Evolutionary conservation across 441 rosid species (phyloP), one percentile per base, ranked within the genome.

Genomic region (Bocquillonia castaneifolia): DNA sequence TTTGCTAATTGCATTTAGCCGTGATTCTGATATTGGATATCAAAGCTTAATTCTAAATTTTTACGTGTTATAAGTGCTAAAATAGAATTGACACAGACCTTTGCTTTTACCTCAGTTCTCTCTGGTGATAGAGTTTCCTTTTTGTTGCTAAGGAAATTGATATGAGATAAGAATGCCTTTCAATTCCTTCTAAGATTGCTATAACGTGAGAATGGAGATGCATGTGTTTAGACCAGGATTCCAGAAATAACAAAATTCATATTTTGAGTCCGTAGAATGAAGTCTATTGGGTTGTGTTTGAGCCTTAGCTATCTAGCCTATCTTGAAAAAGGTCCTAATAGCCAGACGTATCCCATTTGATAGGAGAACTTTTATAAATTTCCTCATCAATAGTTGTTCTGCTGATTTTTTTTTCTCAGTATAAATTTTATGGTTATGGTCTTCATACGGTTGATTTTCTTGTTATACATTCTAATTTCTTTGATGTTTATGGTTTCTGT

Each of bases 401-500:
- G 47, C 13, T 17, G 47, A 36, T 17, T 23, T 10, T 37, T 5
- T 26, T 39, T 0, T 25, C 2, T 50, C 5, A n/a, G n/a, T 26
- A 18, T 36, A 31, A 18, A 28, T 31, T n/a, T 14, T 5, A 23
- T 64, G 32, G 59, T 8, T 53, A 15, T 44, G 29, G 31, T 59
- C 47, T 52, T 50, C 34, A 48, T 55, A 18, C 31, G 39, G 59
- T 54, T 32, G 48, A 15, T 42, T 44, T 47, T 37, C 40, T 20
- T 63, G 62, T 65, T 56, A 37, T 44, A 25, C 44, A 50, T 55
- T 31, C 10, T 59, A 20, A 39, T 58, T 13, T 10, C 25, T 15
- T 36, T 70, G 55, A 66, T 70, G 58, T 32, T 76, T 45, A 39
- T 44, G 37, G 23, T 57, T 59, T 57, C 23, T 48, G 10, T 66